phyloP scores from a whole-genome alignment of 306 rosid species.

The Benincasa hispida region DNA sequence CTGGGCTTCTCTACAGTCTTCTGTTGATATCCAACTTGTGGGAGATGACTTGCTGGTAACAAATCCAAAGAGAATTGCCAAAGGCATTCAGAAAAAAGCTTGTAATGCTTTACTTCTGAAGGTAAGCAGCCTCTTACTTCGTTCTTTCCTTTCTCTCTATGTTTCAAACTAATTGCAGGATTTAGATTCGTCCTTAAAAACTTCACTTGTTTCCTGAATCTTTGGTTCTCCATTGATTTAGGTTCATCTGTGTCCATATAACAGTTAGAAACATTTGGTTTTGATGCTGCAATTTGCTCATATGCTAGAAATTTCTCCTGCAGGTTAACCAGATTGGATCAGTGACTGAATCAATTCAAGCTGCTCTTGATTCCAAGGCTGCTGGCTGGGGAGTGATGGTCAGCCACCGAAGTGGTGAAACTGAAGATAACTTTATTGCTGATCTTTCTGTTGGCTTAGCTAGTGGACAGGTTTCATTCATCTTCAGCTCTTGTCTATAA shows the following conservation, averaged over 20 bases:
- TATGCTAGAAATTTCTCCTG: neutral
- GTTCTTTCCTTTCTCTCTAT: neutral
- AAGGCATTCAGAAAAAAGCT: constrained; percentile 77
- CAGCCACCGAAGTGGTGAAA: constrained; percentile 97
- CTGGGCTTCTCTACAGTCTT: constrained; percentile 79
- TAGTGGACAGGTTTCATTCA: constrained; percentile 75
- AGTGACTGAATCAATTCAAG: constrained; percentile 84
- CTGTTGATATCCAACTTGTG: constrained; percentile 83
- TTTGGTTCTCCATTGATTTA: neutral
- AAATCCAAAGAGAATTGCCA: constrained; percentile 82
- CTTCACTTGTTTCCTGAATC: neutral
- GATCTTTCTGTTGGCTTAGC: constrained; percentile 99
- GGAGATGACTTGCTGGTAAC: constrained; percentile 98
- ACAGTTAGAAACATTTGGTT: neutral
- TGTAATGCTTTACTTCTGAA: constrained; percentile 92
- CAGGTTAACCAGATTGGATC: constrained; percentile 99
- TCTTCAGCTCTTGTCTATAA: neutral
- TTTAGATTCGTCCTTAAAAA: neutral
- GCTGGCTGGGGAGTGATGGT: constrained; percentile 99
- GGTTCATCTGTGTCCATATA: neutral
- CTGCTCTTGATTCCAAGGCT: constrained; percentile 96
- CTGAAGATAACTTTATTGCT: constrained; percentile 96
- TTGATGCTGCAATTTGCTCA: constrained; percentile 8
- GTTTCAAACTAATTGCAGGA: neutral
- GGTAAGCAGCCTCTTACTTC: constrained; percentile 26